phyloP scores from a whole-genome alignment of 192 early-diverging fungal species.

The Phlyctochytrium bullatum region DNA sequence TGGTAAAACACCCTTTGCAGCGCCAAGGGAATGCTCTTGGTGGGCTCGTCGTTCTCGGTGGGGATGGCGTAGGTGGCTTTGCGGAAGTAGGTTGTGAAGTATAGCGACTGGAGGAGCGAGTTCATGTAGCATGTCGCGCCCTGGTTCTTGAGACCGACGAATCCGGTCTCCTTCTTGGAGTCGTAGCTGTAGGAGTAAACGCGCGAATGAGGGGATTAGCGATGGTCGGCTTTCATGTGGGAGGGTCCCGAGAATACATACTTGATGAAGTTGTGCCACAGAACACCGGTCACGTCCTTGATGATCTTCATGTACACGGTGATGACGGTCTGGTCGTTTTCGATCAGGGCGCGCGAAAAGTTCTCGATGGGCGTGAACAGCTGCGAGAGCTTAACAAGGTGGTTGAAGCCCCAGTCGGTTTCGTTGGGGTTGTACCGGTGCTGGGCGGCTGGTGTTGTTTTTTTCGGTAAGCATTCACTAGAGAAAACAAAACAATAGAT shows the following conservation, averaged over 20 bases:
- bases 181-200: slow-evolving; percentile 68
- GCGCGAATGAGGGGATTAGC: not conserved
- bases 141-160: slow-evolving; percentile 93
- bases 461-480: slow-evolving; percentile 3
- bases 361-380: slow-evolving; percentile 39
- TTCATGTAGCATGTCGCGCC: slow-evolving; percentile 99
- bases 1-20: slow-evolving; percentile 95
- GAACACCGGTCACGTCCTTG: slow-evolving; percentile 83
- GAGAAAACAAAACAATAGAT: not conserved
- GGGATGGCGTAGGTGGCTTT: slow-evolving; percentile 91
- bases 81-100: slow-evolving; percentile 91
- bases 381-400: slow-evolving; percentile 58
- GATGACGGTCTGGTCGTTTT: slow-evolving; percentile 64
- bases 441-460: slow-evolving; percentile 55
- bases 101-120: slow-evolving; percentile 92
- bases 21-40: slow-evolving; percentile 82
- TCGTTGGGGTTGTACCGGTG: slow-evolving; percentile 83
- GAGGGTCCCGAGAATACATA: slow-evolving; percentile 31
- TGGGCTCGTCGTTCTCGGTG: slow-evolving; percentile 83
- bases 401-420: slow-evolving; percentile 95
- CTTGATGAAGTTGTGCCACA: slow-evolving; percentile 94
- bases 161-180: slow-evolving; percentile 87
- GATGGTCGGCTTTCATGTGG: not conserved
- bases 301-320: slow-evolving; percentile 73
- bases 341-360: slow-evolving; percentile 56